Conservation (phyloP, 495 filamentous ascomycete genomes). For the Tetracladium setigerum region DNA sequence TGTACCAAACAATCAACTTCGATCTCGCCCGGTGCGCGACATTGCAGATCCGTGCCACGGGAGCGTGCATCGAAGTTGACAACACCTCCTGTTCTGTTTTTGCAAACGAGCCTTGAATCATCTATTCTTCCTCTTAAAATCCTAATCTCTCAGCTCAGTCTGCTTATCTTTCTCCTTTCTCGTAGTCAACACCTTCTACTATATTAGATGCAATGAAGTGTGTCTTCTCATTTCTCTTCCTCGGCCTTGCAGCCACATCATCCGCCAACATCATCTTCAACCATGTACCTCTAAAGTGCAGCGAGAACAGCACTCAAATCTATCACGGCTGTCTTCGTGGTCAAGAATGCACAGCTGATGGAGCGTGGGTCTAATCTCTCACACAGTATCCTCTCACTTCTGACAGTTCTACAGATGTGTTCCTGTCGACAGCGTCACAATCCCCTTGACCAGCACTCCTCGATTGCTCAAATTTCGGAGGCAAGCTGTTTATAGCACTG, state of each 20-base stretch:
- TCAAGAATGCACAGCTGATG: conserved; percentile 27
- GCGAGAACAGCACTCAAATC: conserved; percentile 12
- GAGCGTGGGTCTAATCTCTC: conserved; percentile 20
- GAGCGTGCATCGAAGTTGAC: no score
- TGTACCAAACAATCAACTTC: no score
- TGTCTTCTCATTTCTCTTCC: conserved; percentile 3
- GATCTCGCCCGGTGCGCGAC: no score
- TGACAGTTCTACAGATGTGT: conserved; percentile 17
- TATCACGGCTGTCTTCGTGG: conserved; percentile 30
- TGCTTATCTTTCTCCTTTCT: no score
- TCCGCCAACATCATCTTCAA: conserved; percentile 32
- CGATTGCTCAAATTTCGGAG: conserved; percentile 11
- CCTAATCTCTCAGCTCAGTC: no score
- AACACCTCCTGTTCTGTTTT: no score
- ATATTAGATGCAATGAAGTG: no score
- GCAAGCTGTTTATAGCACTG: conserved; percentile 20
- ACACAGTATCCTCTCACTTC: background rate
- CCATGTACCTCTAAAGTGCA: conserved; percentile 28
- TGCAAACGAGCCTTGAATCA: no score
- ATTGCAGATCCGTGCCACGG: no score
- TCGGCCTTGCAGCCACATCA: conserved; percentile 17
- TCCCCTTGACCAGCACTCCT: no score
- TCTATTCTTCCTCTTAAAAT: no score
- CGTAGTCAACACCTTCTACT: no score
- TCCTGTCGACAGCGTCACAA: conserved; percentile 1